Evolutionary conservation across 202 grass and related monocot genomes (phyloP).

Genomic region (Alloteropsis angusta): DNA sequence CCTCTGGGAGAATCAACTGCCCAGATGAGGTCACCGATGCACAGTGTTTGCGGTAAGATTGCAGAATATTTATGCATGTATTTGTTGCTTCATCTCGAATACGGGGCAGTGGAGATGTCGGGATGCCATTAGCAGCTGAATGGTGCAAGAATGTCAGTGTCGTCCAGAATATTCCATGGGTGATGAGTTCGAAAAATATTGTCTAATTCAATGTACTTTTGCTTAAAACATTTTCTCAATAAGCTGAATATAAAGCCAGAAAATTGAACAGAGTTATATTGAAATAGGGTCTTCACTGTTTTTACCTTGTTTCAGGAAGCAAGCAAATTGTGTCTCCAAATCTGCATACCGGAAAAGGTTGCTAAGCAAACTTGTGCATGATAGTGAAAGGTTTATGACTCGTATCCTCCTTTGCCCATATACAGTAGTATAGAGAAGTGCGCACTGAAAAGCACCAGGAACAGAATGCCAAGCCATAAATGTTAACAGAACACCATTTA

Average conservation of each 20-base stretch:
- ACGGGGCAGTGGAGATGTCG: constrained; percentile 41
- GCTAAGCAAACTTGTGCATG: constrained; percentile 68
- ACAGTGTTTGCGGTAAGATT: constrained; percentile 74
- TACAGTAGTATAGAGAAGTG: constrained; percentile 77
- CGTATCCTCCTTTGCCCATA: constrained; percentile 85
- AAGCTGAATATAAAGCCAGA: constrained; percentile 30
- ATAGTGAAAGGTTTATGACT: constrained; percentile 81
- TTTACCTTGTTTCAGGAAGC: constrained; percentile 94
- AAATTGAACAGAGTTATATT: not conserved
- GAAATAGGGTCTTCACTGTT: not conserved
- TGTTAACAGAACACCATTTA: not conserved
- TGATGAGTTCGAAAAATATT: not conserved
- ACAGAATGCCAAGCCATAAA: not conserved
- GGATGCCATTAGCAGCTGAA: constrained; percentile 65
- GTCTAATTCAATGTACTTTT: not conserved
- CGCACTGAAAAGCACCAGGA: constrained; percentile 50
- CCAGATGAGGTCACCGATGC: constrained; percentile 73
- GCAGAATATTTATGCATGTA: constrained; percentile 77
- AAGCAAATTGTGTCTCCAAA: constrained; percentile 81
- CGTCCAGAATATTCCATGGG: not conserved
- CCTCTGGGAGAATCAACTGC: constrained; percentile 85
- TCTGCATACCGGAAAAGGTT: constrained; percentile 89
- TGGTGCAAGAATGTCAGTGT: constrained; percentile 7
- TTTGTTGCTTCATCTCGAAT: constrained; percentile 68
- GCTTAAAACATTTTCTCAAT: constrained; percentile 29